These are phyloP conservation scores for Ormosia emarginata DNA, from an alignment of 306 rosid species.

Conservation along the genomic window DNA sequence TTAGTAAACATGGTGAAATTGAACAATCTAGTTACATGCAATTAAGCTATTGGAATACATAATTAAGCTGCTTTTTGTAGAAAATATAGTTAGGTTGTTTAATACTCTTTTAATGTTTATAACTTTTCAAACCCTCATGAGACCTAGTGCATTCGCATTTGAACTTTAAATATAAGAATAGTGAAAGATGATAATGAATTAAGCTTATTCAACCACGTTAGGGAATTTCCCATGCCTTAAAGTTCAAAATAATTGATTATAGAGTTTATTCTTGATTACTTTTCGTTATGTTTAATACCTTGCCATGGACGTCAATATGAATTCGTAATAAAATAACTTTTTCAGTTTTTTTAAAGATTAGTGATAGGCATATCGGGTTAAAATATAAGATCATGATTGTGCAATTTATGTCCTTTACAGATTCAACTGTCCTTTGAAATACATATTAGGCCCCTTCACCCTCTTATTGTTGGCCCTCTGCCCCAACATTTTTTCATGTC, in stretches of 20 bases:
- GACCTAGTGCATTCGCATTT: not conserved
- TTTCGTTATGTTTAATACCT: not conserved
- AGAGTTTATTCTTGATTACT: not conserved
- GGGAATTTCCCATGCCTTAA: not conserved
- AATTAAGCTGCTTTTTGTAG: not conserved
- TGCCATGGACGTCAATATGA: not conserved
- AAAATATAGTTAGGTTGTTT: not conserved
- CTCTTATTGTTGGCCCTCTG: not conserved
- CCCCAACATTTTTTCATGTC: not conserved
- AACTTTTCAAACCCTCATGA: not conserved
- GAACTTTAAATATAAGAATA: not conserved
- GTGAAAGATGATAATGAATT: not conserved
- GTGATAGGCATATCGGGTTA: not conserved
- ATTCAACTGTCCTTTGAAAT: constrained; percentile 1
- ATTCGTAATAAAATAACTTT: not conserved
- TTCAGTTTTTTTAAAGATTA: not conserved
- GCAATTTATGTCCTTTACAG: not conserved
- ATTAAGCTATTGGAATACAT: not conserved
- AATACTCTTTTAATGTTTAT: no score
- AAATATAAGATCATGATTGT: not conserved
- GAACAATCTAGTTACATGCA: not conserved
- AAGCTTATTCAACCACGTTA: not conserved
- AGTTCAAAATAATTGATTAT: not conserved
- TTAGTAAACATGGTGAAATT: not conserved
- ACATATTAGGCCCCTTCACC: not conserved